Evolutionary conservation across 2,329 filamentous ascomycete species (phyloP), one percentile per base, ranked within the genome.

Genomic region (Bipolaris gigantea): DNA sequence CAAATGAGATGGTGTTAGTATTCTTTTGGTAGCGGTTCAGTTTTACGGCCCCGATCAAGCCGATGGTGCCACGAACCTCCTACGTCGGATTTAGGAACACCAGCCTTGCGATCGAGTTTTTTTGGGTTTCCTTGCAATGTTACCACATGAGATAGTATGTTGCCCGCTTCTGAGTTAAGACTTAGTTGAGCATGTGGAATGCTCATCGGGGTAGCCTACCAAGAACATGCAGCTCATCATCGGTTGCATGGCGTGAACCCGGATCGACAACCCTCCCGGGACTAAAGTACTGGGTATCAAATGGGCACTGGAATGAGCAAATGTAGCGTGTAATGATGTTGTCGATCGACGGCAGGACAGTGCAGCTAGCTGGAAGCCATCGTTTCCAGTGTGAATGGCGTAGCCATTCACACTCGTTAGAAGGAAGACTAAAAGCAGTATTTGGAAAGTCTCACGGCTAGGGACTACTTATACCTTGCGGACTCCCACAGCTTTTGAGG

Each of bases 241-340:
- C 48, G 45, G 61, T 53, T 36, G 33, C 50, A 60, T 53, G 41
- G 53, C 47, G 27, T 55, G 25, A 47, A 30, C 30, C 33, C 39
- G 33, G 44, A 52, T 32, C 45, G 39, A 35, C 23, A 47, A 30
- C 48, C 43, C 15, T 45, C 44, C 43, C 15, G 39, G 40, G 32
- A 55, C 11, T 18, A 43, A 48, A 30, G 27, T 30, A 1, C 48
- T 49, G 50, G 44, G 13, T 21, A 16, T 21, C 3, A 40, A 40
- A 35, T 18, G 42, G 39, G 7, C 21, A 44, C 33, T 38, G 9
- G 23, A 30, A 50, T 40, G 30, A 30, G 33, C 23, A 10, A 21
- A 48, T 18, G 15, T 30, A 27, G 16, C 19, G 21, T 16, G 32
- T 32, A 32, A 30, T 33, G 21, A 10, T 25, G 19, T 18, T 44